Percentiles rank a stretch among this genome's conserved stretches.
phyloP scores from a whole-genome alignment of 2,329 filamentous ascomycete genomes.

The Colletotrichum eremochloae region DNA sequence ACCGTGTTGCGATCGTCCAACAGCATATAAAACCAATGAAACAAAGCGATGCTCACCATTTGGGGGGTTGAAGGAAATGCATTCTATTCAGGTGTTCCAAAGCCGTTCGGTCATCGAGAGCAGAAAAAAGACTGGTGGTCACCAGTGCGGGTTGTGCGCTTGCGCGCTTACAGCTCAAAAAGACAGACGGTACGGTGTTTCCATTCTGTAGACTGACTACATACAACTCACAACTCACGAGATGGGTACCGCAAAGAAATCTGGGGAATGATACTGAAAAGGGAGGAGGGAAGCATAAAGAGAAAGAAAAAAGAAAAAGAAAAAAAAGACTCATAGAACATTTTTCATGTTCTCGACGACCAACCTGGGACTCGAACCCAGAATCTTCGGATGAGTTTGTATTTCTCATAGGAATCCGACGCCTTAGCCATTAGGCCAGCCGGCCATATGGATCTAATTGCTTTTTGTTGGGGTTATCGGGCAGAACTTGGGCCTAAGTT shows the following conservation, averaged over 20 bases:
- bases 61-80: too few species aligned
- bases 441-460: slow-evolving; percentile 29
- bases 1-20: neutral
- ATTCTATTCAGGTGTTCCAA: neutral
- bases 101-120: neutral
- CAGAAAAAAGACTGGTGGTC: neutral
- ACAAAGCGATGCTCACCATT: neutral
- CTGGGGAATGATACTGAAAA: neutral
- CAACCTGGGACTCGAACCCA: slow-evolving; percentile 43
- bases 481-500: neutral
- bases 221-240: neutral
- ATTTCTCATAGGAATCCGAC: slow-evolving; percentile 40
- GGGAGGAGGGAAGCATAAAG: neutral
- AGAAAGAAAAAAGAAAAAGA: neutral
- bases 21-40: neutral
- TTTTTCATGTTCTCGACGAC: slow-evolving; percentile 28
- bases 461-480: neutral
- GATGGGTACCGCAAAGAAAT: neutral
- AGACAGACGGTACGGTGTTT: neutral
- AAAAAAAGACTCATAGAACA: neutral
- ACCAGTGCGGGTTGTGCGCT: neutral
- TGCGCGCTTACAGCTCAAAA: neutral
- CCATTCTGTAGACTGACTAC: neutral
- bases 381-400: slow-evolving; percentile 40
- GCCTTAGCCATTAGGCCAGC: slow-evolving; percentile 42